A percentile compares a stretch with the other conserved stretches of the same genome.
These are phyloP conservation scores for Halenospora varia DNA, from an alignment of 495 filamentous ascomycete genomes.

Conservation along the genomic window DNA sequence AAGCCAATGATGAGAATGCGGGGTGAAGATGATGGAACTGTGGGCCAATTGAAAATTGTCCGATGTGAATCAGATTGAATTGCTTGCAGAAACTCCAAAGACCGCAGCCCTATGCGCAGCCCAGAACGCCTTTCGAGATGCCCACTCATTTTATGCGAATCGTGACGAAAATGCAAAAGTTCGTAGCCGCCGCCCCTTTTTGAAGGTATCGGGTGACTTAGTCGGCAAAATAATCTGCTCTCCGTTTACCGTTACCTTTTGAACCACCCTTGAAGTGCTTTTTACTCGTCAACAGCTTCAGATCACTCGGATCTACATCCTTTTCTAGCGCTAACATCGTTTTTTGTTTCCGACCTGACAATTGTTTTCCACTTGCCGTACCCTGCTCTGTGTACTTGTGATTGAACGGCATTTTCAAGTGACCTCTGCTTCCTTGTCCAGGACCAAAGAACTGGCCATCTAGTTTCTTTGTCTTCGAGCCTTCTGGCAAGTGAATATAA, in stretches of 20 bases:
- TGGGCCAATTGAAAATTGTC: neutral
- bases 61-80: neutral
- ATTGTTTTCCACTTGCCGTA: conserved; percentile 54
- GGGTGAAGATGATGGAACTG: neutral
- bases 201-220: neutral
- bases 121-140: neutral
- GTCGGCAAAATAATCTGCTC: conserved; percentile 29
- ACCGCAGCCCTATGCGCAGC: neutral
- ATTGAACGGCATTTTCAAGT: conserved; percentile 80
- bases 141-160: neutral
- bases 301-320: conserved; percentile 77
- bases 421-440: conserved; percentile 52
- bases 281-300: conserved; percentile 68
- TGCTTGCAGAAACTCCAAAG: neutral
- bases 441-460: conserved; percentile 85
- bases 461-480: conserved; percentile 67
- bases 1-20: neutral
- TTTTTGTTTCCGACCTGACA: conserved; percentile 80
- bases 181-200: neutral
- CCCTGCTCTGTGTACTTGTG: conserved; percentile 84
- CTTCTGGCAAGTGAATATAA: conserved; percentile 39
- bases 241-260: conserved; percentile 50
- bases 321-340: conserved; percentile 82
- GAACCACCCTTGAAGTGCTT: conserved; percentile 90
- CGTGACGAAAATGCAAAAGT: neutral